phyloP scores from a whole-genome alignment of 306 rosid genomes.

The Carpinus fangiana region DNA sequence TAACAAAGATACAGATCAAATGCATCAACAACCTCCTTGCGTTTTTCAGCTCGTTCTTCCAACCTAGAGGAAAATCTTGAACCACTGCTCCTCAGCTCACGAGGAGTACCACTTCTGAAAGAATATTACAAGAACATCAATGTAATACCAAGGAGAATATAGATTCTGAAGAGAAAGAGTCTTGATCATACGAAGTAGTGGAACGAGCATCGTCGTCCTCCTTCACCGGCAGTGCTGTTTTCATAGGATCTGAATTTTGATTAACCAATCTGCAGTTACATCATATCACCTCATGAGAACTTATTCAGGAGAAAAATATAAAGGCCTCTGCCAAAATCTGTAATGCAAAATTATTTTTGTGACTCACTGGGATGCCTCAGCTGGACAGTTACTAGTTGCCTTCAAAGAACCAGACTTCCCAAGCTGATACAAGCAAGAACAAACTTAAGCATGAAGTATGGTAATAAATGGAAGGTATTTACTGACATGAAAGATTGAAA shows the following conservation, averaged over 20 bases:
- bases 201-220: constrained; percentile 80
- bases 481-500: background rate
- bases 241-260: constrained; percentile 44
- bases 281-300: constrained; percentile 16
- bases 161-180: background rate
- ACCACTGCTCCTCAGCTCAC: constrained; percentile 49
- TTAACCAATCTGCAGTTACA: constrained; percentile 56
- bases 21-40: constrained; percentile 72
- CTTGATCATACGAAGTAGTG: constrained; percentile 69
- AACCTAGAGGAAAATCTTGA: constrained; percentile 73
- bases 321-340: background rate
- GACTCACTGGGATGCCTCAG: constrained; percentile 60
- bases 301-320: constrained; percentile 10
- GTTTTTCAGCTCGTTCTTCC: constrained; percentile 93
- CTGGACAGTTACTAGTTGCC: constrained; percentile 36
- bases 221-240: constrained; percentile 39
- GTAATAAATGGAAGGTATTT: constrained; percentile 15
- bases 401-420: constrained; percentile 44
- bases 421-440: constrained; percentile 39
- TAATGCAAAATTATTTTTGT: background rate
- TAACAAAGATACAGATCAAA: constrained; percentile 10
- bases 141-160: constrained; percentile 7
- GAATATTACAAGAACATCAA: constrained; percentile 9
- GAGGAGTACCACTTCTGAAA: constrained; percentile 51
- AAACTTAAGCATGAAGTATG: constrained; percentile 20